Evolutionary conservation across 2,329 filamentous ascomycete species (phyloP), one percentile per base, ranked within the genome.

Genomic region (Ophiocordyceps camponoti-saundersi): DNA sequence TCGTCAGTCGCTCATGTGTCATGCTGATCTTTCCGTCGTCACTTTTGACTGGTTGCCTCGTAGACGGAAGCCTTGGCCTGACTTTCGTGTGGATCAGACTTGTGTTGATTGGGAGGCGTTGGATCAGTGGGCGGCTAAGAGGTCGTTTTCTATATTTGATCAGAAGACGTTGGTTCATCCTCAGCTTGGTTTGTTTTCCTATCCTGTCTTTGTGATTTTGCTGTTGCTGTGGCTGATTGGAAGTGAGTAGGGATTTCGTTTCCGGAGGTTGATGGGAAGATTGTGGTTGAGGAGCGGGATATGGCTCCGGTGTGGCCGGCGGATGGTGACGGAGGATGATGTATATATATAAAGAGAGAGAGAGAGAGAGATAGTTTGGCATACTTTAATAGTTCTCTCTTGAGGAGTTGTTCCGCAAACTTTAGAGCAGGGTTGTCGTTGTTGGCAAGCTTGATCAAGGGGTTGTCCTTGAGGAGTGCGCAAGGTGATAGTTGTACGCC

Each of bases 91-190:
- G 2, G 42, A 44, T 5, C 42, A 44, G 42, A 44, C 42, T 16
- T 44, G 42, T 29, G 23, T 44, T 11, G 42, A 44, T 32, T 44
- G 42, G 42, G 26, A 32, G 10, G 6, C 3, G 8, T 13, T 44
- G n/a, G 42, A 44, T 18, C 16, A 15, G 3, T 44, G 42, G 42
- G 42, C 42, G 15, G 23, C 42, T 2, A 10, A 44, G 42, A 16
- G 42, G n/a, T 44, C 42, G 22, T 44, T 44, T 44, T 44, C 42
- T 2, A 44, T 44, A 15, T 44, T 44, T 44, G 42, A 44, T 29
- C 42, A 44, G 29, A 44, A 44, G 18, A 44, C 42, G 42, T 29
- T 44, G 23, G 42, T 44, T 18, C 42, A 44, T 32, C 42, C 42
- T 12, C n/a, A 32, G 42, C 42, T 44, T 5, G 42, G 42, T 44